Evolutionary conservation across 306 rosid genomes (phyloP).

Genomic region (Trifolium subterraneum): DNA sequence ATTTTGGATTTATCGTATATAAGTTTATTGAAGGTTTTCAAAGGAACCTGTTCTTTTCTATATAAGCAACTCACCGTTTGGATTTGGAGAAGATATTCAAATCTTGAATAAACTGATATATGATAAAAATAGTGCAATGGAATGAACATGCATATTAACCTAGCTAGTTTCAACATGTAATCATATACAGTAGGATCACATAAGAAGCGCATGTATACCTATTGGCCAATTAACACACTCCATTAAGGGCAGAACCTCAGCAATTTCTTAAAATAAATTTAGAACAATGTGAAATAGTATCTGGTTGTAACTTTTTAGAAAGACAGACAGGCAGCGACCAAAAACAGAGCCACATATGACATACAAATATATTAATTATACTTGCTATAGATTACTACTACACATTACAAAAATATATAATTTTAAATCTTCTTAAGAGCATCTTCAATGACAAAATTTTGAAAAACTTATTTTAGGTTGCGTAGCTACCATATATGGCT

Average conservation of each 20-base stretch:
- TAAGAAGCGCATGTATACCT: constrained; percentile 58
- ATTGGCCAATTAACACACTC: constrained; percentile 45
- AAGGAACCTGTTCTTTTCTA: no score
- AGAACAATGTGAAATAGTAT: background rate
- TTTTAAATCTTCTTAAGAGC: background rate
- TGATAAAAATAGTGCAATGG: no score
- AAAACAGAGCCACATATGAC: background rate
- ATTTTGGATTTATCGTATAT: no score
- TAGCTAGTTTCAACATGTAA: no score
- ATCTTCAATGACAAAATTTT: background rate
- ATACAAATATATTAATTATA: background rate
- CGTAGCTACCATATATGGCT: background rate
- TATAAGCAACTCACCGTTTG: no score
- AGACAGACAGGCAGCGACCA: constrained; percentile 13
- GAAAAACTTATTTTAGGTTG: background rate
- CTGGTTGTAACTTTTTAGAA: background rate
- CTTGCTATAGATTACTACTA: background rate
- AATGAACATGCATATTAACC: no score
- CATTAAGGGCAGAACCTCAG: constrained; percentile 12
- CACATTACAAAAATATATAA: constrained; percentile 10
- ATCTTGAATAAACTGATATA: no score
- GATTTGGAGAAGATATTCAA: no score
- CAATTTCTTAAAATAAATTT: no score
- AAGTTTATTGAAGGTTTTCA: no score
- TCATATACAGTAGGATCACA: constrained; percentile 6